Conservation (phyloP, 1,284 basidiomycete species). For the Boletellus deceptivus region DNA sequence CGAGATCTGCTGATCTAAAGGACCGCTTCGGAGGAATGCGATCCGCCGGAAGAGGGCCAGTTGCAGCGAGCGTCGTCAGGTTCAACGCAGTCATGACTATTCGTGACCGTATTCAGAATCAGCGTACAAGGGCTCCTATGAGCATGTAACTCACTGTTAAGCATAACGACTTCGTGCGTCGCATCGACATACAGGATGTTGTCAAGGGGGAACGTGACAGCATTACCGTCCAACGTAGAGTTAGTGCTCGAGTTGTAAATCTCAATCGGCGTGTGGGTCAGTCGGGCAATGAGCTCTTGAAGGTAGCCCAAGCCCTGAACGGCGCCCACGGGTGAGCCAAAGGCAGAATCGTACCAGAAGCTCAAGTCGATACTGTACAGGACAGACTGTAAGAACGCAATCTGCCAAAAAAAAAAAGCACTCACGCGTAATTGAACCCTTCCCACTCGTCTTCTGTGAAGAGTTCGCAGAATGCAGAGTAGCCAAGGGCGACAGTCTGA, state of each 20-base stretch:
- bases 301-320: slow-evolving; percentile 85
- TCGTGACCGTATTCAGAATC: neutral
- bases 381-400: neutral
- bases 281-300: slow-evolving; percentile 76
- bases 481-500: slow-evolving; percentile 87
- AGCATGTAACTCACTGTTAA: slow-evolving; percentile 55
- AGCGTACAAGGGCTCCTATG: neutral
- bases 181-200: slow-evolving; percentile 85
- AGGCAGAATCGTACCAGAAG: slow-evolving; percentile 72
- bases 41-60: slow-evolving; percentile 52
- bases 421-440: slow-evolving; percentile 81
- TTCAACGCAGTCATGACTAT: slow-evolving; percentile 56
- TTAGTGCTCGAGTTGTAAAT: slow-evolving; percentile 78
- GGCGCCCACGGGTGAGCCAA: slow-evolving; percentile 72
- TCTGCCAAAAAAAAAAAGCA: slow-evolving; percentile 4
- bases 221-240: slow-evolving; percentile 68
- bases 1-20: slow-evolving; percentile 29
- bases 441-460: slow-evolving; percentile 91
- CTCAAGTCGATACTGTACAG: slow-evolving; percentile 13
- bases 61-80: slow-evolving; percentile 50
- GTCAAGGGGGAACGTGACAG: slow-evolving; percentile 75
- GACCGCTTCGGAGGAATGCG: slow-evolving; percentile 50
- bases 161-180: slow-evolving; percentile 80
- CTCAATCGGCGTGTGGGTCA: slow-evolving; percentile 71
- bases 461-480: slow-evolving; percentile 84